Conservation (phyloP, 768 basidiomycete species). For the Gloeophyllum trabeum region DNA sequence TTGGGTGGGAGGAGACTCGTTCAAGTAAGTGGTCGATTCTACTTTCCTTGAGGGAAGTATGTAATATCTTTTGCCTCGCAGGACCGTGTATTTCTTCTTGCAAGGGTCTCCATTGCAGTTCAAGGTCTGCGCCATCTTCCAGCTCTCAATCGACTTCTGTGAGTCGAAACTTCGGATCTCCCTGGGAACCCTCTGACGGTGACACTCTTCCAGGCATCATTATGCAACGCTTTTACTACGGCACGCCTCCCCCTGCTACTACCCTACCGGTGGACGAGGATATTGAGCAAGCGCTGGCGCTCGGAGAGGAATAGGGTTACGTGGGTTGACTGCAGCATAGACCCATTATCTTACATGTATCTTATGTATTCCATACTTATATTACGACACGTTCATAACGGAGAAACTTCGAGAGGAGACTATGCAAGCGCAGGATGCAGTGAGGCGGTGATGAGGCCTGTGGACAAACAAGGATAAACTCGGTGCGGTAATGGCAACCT, state of each 20-base stretch:
- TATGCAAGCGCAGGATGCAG: no score
- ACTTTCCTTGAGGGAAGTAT: slow-evolving; percentile 2
- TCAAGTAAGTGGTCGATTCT: slow-evolving; percentile 46
- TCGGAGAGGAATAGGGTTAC: slow-evolving; percentile 51
- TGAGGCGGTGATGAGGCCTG: no score
- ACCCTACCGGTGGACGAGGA: slow-evolving; percentile 46
- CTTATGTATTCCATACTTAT: no score
- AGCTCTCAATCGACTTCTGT: slow-evolving; percentile 72
- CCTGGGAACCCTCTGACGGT: slow-evolving; percentile 3
- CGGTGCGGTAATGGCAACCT: no score
- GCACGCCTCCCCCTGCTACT: slow-evolving; percentile 49
- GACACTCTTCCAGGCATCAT: slow-evolving; percentile 44
- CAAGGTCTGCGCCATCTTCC: slow-evolving; percentile 75
- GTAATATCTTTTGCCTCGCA: slow-evolving; percentile 19
- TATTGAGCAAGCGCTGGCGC: slow-evolving; percentile 61
- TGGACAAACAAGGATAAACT: no score
- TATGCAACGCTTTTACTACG: slow-evolving; percentile 64
- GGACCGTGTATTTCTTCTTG: slow-evolving; percentile 72
- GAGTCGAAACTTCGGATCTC: slow-evolving; percentile 15
- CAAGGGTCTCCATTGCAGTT: slow-evolving; percentile 69
- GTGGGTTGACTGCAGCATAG: no score
- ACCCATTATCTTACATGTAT: no score
- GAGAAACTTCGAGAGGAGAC: no score
- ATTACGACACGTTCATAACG: no score
- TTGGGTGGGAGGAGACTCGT: slow-evolving; percentile 76